These are phyloP conservation scores for Apiospora phragmitis DNA, from an alignment of 2,329 filamentous ascomycete genomes.

Conservation along the genomic window DNA sequence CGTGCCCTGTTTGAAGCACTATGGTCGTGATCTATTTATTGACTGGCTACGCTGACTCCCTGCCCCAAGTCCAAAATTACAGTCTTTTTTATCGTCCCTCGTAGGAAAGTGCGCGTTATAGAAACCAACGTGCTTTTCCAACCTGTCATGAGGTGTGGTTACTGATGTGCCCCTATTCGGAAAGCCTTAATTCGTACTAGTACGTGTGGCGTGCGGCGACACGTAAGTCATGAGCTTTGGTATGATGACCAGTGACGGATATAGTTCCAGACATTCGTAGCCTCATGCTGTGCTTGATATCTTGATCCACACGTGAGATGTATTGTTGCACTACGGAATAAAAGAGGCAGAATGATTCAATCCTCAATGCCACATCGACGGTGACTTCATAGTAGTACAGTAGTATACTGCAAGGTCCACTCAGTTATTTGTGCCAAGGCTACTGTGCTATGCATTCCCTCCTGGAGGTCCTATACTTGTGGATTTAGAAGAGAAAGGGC, in stretches of 20 bases:
- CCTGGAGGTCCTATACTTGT: background rate
- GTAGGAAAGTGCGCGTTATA: background rate
- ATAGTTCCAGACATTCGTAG: background rate
- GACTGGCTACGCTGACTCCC: background rate
- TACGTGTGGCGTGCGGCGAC: background rate
- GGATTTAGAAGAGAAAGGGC: background rate
- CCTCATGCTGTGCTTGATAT: background rate
- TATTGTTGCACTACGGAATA: too few species aligned
- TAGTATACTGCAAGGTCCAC: background rate
- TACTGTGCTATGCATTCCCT: background rate
- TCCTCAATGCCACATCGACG: background rate
- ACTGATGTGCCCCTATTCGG: background rate
- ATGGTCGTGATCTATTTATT: background rate
- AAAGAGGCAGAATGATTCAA: background rate
- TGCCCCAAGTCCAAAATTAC: background rate
- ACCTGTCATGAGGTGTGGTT: background rate
- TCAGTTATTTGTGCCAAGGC: background rate
- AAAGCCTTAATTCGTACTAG: background rate
- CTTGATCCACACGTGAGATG: too few species aligned
- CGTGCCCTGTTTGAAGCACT: background rate
- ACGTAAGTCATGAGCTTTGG: background rate
- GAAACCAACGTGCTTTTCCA: background rate
- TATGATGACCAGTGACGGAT: background rate
- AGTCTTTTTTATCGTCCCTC: too few species aligned
- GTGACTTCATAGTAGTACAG: background rate